phyloP scores from a whole-genome alignment of 2,329 filamentous ascomycete species.

The Kalaharituber pfeilii region DNA sequence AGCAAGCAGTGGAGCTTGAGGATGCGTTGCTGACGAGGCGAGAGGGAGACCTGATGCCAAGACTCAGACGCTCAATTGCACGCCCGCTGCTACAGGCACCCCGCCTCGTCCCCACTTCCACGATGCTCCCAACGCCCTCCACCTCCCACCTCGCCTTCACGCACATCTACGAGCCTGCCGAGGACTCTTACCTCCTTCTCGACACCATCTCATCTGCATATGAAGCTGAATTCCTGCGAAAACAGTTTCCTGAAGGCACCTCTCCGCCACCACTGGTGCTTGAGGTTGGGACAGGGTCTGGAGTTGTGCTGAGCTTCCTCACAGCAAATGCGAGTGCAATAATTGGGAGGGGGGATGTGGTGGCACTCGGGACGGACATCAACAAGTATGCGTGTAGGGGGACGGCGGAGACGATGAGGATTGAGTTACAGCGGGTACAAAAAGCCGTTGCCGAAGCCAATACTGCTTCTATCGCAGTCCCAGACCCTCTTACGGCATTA shows the following conservation, averaged over 20 bases:
- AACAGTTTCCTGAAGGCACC: conserved; percentile 37
- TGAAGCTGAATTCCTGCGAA: conserved; percentile 51
- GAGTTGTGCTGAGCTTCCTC: conserved; percentile 79
- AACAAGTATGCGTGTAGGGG: conserved; percentile 69
- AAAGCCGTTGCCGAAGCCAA: conserved; percentile 2
- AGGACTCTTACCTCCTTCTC: conserved; percentile 87
- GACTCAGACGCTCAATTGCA: too few species aligned
- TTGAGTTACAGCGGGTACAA: conserved; percentile 10
- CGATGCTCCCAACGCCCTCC: conserved; percentile 60
- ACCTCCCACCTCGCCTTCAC: conserved; percentile 82
- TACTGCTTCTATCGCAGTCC: not conserved
- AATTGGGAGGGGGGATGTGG: conserved; percentile 51
- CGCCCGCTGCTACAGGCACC: too few species aligned
- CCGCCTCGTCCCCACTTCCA: not conserved
- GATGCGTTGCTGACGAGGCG: too few species aligned
- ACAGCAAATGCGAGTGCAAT: conserved; percentile 55
- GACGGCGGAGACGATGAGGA: conserved; percentile 48
- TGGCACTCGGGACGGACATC: conserved; percentile 66
- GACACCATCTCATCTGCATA: conserved; percentile 64
- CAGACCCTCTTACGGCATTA: not conserved
- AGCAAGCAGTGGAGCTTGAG: too few species aligned
- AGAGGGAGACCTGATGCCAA: too few species aligned
- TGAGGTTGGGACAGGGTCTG: conserved; percentile 81
- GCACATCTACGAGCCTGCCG: conserved; percentile 82
- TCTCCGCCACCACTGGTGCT: conserved; percentile 49